Evolutionary conservation across 345 rosid species (phyloP).

Genomic region (Zanthoxylum bungeanum): DNA sequence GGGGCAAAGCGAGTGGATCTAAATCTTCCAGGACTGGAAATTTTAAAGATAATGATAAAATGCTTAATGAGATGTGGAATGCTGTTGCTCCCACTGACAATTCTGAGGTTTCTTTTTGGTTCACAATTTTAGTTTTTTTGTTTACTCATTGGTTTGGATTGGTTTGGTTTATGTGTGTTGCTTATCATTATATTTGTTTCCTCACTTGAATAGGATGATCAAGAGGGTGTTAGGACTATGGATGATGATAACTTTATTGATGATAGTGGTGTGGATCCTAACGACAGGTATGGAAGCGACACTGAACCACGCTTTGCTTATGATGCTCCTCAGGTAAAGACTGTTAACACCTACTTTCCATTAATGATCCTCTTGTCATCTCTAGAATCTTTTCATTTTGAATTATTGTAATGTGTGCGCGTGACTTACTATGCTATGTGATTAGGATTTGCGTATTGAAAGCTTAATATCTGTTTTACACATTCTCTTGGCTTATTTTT

Average conservation of each 20-base stretch:
- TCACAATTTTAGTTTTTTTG: background rate
- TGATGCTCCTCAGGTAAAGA: conserved; percentile 74
- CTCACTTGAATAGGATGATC: conserved; percentile 64
- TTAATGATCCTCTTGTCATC: background rate
- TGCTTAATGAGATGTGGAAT: conserved; percentile 95
- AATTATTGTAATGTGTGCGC: background rate
- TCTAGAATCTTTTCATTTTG: too few relatives aligned
- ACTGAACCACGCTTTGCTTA: conserved; percentile 54
- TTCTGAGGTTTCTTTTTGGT: conserved; percentile 60
- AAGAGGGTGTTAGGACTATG: conserved; percentile 72
- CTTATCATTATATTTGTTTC: background rate
- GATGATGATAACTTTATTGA: conserved; percentile 96
- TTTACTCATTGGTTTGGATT: background rate
- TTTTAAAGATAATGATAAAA: conserved; percentile 50
- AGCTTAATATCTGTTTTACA: background rate
- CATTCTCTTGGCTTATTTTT: background rate
- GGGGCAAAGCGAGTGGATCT: conserved; percentile 37
- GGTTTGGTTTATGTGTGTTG: background rate
- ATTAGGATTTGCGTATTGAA: background rate
- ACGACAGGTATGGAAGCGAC: conserved; percentile 68
- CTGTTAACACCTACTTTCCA: background rate
- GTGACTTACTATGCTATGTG: background rate
- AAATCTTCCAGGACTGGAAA: conserved; percentile 34
- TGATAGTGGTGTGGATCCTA: conserved; percentile 85
- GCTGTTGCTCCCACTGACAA: conserved; percentile 70